phyloP scores from a whole-genome alignment of 2,329 filamentous ascomycete genomes.

The Lachnellula arida region DNA sequence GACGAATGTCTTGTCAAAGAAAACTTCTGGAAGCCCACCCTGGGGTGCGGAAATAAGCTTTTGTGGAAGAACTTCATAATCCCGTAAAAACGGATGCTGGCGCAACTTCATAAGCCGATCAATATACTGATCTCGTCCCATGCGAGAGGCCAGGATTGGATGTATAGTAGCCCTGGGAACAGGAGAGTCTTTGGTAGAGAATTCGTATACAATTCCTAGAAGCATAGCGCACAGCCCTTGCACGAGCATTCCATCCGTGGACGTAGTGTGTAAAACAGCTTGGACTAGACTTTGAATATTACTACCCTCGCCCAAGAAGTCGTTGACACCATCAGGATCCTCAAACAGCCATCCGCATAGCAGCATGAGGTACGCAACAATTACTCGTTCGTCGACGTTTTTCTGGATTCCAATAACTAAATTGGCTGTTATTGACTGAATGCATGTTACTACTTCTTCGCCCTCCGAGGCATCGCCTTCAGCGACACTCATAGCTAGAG shows the following conservation, averaged over 20 bases:
- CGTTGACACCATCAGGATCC: conserved; percentile 84
- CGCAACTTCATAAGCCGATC: conserved; percentile 75
- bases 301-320: conserved; percentile 87
- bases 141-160: conserved; percentile 66
- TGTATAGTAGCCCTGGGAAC: conserved; percentile 78
- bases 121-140: conserved; percentile 84
- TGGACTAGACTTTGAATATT: conserved; percentile 85
- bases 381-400: conserved; percentile 71
- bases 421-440: conserved; percentile 83
- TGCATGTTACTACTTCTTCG: conserved; percentile 91
- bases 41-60: conserved; percentile 50
- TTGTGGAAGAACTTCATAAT: conserved; percentile 83
- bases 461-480: conserved; percentile 86
- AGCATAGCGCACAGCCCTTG: conserved; percentile 81
- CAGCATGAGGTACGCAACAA: conserved; percentile 84
- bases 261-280: conserved; percentile 54
- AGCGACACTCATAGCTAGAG: conserved; percentile 71
- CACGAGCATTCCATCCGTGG: conserved; percentile 61
- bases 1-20: conserved; percentile 80
- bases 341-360: conserved; percentile 89
- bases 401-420: conserved; percentile 75
- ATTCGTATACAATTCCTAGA: conserved; percentile 88
- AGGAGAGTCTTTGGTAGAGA: conserved; percentile 94
- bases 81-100: conserved; percentile 71
- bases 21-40: conserved; percentile 68